Evolutionary conservation across 2,329 filamentous ascomycete species (phyloP).

Genomic region (Colletotrichum tofieldiae): DNA sequence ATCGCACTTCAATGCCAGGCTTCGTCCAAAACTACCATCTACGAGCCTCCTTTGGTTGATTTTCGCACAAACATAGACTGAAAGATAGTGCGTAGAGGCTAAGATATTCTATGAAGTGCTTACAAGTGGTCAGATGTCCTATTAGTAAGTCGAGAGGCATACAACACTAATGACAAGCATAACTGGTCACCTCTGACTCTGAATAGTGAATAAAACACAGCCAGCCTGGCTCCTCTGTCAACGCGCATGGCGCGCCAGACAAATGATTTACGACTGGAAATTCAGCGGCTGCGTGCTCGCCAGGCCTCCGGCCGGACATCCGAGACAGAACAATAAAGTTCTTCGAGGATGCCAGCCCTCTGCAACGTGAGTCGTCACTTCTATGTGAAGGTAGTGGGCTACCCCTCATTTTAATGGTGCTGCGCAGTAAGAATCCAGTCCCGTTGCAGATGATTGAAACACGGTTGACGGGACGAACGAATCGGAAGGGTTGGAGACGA

Average conservation of each 20-base stretch:
- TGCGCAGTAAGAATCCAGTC: not conserved
- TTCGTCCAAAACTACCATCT: too few species aligned
- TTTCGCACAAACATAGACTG: too few species aligned
- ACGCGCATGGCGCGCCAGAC: too few species aligned
- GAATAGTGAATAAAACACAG: not conserved
- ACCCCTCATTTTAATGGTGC: conserved; percentile 31
- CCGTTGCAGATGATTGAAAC: conserved; percentile 35
- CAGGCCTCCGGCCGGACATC: conserved; percentile 22
- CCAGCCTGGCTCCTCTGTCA: not conserved
- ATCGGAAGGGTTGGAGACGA: conserved; percentile 26
- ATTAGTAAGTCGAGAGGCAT: not conserved
- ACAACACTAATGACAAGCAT: not conserved
- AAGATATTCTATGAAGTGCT: not conserved
- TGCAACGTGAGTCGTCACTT: conserved; percentile 18
- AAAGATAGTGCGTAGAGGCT: not conserved
- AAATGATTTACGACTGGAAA: not conserved
- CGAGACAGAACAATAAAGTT: conserved; percentile 3
- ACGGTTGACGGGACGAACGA: conserved; percentile 23
- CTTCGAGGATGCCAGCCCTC: too few species aligned
- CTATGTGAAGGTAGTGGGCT: conserved; percentile 4
- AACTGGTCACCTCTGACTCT: not conserved
- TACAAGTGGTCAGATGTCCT: not conserved
- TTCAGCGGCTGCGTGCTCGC: not conserved
- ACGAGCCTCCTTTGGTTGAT: too few species aligned
- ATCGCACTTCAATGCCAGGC: too few species aligned